phyloP scores from a whole-genome alignment of 2,329 filamentous ascomycete species.

The Penicillium sp. region DNA sequence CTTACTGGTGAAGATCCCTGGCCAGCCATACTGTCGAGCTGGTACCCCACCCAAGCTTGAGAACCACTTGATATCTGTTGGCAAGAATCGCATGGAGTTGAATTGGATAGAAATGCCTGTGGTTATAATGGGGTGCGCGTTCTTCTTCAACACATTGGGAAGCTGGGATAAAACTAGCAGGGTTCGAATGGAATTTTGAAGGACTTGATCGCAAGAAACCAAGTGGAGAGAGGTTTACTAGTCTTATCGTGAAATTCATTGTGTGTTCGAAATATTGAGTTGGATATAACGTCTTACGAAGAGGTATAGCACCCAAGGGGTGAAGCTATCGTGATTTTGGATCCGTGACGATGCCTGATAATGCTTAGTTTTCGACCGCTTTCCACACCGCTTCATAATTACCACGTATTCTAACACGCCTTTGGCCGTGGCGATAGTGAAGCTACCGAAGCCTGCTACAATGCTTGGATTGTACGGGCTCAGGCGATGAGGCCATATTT shows the following conservation, averaged over 20 bases:
- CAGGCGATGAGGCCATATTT: too few species aligned
- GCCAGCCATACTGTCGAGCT: constrained; percentile 47
- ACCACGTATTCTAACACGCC: too few species aligned
- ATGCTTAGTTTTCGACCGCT: too few species aligned
- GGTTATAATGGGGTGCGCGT: not conserved
- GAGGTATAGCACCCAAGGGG: too few species aligned
- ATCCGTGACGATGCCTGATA: too few species aligned
- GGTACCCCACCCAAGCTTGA: constrained; percentile 43
- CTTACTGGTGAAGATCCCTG: constrained; percentile 28
- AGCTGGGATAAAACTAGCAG: not conserved
- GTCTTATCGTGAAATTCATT: not conserved
- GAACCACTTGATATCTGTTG: constrained; percentile 38
- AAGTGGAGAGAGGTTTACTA: not conserved
- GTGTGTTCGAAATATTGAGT: not conserved
- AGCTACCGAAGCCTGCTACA: too few species aligned
- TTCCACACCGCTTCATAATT: too few species aligned
- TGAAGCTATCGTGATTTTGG: too few species aligned
- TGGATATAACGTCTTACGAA: not conserved
- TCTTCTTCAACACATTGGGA: not conserved
- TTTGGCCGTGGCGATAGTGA: too few species aligned
- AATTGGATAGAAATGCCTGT: constrained; percentile 7
- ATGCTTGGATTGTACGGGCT: too few species aligned
- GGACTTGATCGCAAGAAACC: not conserved
- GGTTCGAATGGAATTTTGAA: not conserved
- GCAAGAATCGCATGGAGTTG: constrained; percentile 36